phyloP scores from a whole-genome alignment of 78 protist genomes.

The Pigoraptor vietnamica region DNA sequence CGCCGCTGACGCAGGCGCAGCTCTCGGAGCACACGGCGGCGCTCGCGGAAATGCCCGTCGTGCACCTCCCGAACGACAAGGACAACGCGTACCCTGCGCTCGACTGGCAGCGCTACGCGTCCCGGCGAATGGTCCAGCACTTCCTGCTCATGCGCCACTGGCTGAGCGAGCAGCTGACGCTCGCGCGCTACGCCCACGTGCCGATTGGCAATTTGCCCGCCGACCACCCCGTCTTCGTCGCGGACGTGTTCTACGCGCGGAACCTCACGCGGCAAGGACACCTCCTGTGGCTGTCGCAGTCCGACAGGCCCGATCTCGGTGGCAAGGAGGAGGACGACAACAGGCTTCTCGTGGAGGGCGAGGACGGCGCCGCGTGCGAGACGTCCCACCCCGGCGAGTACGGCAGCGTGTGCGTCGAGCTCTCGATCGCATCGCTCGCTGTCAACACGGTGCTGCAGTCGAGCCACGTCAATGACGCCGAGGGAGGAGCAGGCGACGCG shows the following conservation, averaged over 20 bases:
- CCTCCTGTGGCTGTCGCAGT: slow-evolving; percentile 69
- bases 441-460: slow-evolving; percentile 69
- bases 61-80: not conserved
- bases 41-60: not conserved
- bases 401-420: slow-evolving; percentile 64
- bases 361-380: not conserved
- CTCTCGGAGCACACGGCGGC: not conserved
- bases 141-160: not conserved
- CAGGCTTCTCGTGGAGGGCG: not conserved
- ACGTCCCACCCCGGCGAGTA: slow-evolving; percentile 53
- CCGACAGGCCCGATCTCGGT: slow-evolving; percentile 76
- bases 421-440: slow-evolving; percentile 49
- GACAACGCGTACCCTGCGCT: slow-evolving; percentile 25
- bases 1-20: not conserved
- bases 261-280: slow-evolving; percentile 1
- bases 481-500: not conserved
- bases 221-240: slow-evolving; percentile 31
- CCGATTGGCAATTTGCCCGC: slow-evolving; percentile 73
- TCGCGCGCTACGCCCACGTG: slow-evolving; percentile 64
- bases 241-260: slow-evolving; percentile 57
- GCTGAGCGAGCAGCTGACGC: slow-evolving; percentile 19
- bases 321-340: slow-evolving; percentile 45
- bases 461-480: not conserved
- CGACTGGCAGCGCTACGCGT: slow-evolving; percentile 10
- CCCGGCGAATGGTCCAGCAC: not conserved